These are phyloP conservation scores for Medakamo hakoo DNA, from an alignment of 139 green algal genomes.

Conservation along the genomic window DNA sequence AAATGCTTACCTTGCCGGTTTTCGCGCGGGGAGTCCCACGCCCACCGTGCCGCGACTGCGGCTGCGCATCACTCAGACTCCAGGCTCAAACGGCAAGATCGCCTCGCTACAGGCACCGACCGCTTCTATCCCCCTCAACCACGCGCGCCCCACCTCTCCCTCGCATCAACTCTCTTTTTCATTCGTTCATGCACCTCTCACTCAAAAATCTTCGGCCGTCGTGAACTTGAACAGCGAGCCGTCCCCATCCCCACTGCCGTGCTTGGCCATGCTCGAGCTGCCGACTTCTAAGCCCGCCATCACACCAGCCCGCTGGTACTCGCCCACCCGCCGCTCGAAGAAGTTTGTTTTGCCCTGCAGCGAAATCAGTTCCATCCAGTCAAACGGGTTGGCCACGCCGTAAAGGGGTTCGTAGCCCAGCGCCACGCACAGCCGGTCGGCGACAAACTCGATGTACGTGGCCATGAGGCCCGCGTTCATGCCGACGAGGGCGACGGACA, in stretches of 20 bases:
- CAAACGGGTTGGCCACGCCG: constrained; percentile 56
- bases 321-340: constrained; percentile 68
- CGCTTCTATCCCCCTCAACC: too few relatives aligned
- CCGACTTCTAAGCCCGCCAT: constrained; percentile 34
- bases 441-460: constrained; percentile 62
- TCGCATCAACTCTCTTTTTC: too few relatives aligned
- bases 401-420: constrained; percentile 45
- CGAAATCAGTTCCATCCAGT: constrained; percentile 80
- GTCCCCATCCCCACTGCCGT: background rate
- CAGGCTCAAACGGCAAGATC: too few relatives aligned
- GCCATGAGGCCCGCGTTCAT: constrained; percentile 59
- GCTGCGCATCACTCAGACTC: too few relatives aligned
- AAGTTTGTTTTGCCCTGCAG: constrained; percentile 76
- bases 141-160: too few relatives aligned
- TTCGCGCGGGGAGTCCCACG: too few relatives aligned
- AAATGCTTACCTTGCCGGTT: too few relatives aligned
- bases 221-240: background rate
- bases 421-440: constrained; percentile 44
- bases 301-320: constrained; percentile 65
- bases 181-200: background rate
- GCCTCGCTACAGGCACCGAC: too few relatives aligned
- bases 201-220: background rate
- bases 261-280: background rate
- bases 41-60: too few relatives aligned
- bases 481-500: constrained; percentile 41